These are phyloP conservation scores for Prunus yedoensis DNA, from an alignment of 331 rosid species.

Conservation along the genomic window DNA sequence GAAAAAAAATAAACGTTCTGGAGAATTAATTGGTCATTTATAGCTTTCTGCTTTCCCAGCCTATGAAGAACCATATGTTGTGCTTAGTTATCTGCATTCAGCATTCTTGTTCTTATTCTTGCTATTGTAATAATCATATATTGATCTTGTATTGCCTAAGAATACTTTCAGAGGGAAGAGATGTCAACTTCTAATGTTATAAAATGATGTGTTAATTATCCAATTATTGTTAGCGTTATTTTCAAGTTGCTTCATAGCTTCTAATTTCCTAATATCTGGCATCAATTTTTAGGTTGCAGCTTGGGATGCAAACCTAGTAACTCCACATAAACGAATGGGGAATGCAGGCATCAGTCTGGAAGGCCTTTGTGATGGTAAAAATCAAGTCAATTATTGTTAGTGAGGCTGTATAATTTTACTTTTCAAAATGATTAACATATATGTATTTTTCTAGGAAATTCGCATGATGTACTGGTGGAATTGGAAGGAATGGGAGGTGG, in stretches of 20 bases:
- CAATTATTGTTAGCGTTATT: background rate
- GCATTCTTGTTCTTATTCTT: background rate
- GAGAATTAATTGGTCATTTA: background rate
- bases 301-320: slow-evolving; percentile 98
- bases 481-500: slow-evolving; percentile 99
- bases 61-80: background rate
- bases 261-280: slow-evolving; percentile 31
- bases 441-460: slow-evolving; percentile 59
- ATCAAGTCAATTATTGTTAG: background rate
- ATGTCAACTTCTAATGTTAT: background rate
- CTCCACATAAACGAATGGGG: slow-evolving; percentile 99
- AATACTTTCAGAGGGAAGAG: background rate
- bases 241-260: slow-evolving; percentile 14
- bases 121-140: background rate
- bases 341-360: slow-evolving; percentile 69
- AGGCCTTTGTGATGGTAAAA: slow-evolving; percentile 83
- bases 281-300: slow-evolving; percentile 72
- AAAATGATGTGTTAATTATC: background rate
- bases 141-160: background rate
- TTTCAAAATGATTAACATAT: slow-evolving; percentile 11
- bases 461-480: slow-evolving; percentile 74
- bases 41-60: background rate
- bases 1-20: background rate
- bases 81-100: background rate
- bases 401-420: slow-evolving; percentile 17